Conservation (phyloP, 495 filamentous ascomycete genomes). For the Bacidia gigantensis region DNA sequence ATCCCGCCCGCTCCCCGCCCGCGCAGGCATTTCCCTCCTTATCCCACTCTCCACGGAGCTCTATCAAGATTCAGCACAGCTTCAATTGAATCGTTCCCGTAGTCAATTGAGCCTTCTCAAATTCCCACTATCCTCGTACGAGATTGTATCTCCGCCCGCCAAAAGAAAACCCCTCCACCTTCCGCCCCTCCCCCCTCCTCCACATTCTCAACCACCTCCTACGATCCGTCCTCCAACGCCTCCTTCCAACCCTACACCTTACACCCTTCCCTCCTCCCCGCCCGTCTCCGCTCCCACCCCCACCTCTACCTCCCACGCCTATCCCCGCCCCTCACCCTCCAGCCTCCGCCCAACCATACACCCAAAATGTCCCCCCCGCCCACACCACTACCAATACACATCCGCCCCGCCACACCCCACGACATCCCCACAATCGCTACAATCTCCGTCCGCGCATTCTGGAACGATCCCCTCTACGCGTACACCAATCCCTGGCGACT, state of each 20-base stretch:
- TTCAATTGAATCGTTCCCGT: no score
- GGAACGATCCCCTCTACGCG: slow-evolving; percentile 4
- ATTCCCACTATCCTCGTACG: no score
- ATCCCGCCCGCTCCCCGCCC: no score
- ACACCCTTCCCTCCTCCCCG: not conserved
- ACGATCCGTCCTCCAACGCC: no score
- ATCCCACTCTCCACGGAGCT: no score
- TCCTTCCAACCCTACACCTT: no score
- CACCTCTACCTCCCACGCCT: not conserved
- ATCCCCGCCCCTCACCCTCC: not conserved
- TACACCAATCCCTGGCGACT: slow-evolving; percentile 1
- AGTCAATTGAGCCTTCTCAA: no score
- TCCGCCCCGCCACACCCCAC: not conserved
- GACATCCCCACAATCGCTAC: slow-evolving; percentile 4
- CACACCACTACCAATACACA: not conserved
- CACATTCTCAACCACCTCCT: not conserved
- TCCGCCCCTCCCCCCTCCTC: not conserved
- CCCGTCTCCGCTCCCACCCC: not conserved
- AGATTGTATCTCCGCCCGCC: no score
- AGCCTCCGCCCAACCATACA: not conserved
- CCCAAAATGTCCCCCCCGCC: not conserved
- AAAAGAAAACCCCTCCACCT: not conserved
- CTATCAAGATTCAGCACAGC: no score
- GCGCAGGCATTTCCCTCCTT: no score
- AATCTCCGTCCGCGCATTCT: not conserved